Base-by-base conservation (phyloP, 1,284 basidiomycete genomes). In the Puccinia novopanici region DNA sequence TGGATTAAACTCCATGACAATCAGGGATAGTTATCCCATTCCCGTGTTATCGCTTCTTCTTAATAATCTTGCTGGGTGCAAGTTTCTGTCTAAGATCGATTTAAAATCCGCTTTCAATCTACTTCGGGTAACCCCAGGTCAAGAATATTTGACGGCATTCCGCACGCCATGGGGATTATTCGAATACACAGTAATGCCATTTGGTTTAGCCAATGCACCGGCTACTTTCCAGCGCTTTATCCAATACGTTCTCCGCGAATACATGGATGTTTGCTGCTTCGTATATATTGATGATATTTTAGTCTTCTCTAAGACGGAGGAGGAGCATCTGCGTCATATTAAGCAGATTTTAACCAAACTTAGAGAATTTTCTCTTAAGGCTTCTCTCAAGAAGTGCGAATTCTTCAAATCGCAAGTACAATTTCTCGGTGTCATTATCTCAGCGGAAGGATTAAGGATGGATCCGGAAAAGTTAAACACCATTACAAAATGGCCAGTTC, bases 151-250 rank as follows among this genome's bases (percentile, higher is more conserved):
- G 67, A 87, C 87, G 0, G 85, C 86, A 0, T 87, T 88, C 82
- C 27, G 81, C 1, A 86, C 85, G 0, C 85, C 83, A n/a, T 86
- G 85, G 27, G 87, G 88, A 0, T 83, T 84, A 3, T 88, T 85
- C 81, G 85, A 88, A 82, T 86, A 82, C 76, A 76, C 83, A 1
- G 86, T 88, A n/a, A 86, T 88, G 86, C 87, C 86, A 0, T 87
- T 87, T 74, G 86, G 87, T 0, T 83, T 88, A 3, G 86, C 85
- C 59, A 88, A 88, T 81, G 86, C 86, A 0, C 87, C 87, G 0
- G 84, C 86, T 1, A 82, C 45, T 15, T 45, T 45, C 15, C 45
- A 45, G 45, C 45, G 45, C 15, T 45, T 45, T 15, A 45, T 45
- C 59, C 24, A 24, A 34, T 22, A 63, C 34, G 17, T 63, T 19